A percentile compares a stretch with the other conserved stretches of the same genome.
These are phyloP conservation scores for Cyclotella kingstonii DNA, from an alignment of 108 stramenopile species.

Conservation along the genomic window DNA sequence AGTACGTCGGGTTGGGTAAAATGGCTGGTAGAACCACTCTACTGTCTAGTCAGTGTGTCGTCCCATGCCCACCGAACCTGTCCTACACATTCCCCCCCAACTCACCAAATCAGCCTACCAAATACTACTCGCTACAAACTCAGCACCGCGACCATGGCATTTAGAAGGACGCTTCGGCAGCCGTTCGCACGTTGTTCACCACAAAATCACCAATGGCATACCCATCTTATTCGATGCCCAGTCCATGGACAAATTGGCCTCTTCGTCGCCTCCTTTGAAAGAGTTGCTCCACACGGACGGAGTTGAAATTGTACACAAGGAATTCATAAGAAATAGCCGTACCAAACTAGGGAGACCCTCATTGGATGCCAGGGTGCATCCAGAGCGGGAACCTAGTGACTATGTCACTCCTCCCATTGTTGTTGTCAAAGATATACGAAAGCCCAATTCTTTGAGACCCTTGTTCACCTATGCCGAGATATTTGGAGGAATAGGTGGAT, in stretches of 20 bases:
- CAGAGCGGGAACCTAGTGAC: conserved; percentile 25
- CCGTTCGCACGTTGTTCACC: conserved; percentile 53
- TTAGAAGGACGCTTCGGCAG: conserved; percentile 75
- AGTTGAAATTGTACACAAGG: conserved; percentile 42
- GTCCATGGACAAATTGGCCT: conserved; percentile 6
- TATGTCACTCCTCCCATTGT: conserved; percentile 14
- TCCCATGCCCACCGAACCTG: conserved; percentile 39
- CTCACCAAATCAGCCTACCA: conserved; percentile 64
- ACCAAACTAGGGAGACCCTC: conserved; percentile 16
- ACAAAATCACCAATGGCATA: conserved; percentile 25
- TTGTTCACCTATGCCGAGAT: conserved; percentile 76
- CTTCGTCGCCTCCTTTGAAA: conserved; percentile 10
- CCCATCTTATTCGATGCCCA: conserved; percentile 29
- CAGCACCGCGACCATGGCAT: conserved; percentile 63
- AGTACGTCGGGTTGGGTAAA: too few relatives aligned
- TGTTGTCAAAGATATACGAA: not conserved
- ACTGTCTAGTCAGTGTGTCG: too few relatives aligned
- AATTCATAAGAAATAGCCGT: conserved; percentile 36
- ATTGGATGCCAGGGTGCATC: conserved; percentile 40
- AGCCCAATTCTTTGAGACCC: not conserved
- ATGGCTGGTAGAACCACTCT: too few relatives aligned
- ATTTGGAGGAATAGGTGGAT: conserved; percentile 83
- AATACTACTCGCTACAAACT: conserved; percentile 32
- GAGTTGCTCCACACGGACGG: conserved; percentile 41
- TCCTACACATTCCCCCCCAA: conserved; percentile 57